Evolutionary conservation across 2,329 filamentous ascomycete genomes (phyloP).

Genomic region (Fusarium proliferatum): DNA sequence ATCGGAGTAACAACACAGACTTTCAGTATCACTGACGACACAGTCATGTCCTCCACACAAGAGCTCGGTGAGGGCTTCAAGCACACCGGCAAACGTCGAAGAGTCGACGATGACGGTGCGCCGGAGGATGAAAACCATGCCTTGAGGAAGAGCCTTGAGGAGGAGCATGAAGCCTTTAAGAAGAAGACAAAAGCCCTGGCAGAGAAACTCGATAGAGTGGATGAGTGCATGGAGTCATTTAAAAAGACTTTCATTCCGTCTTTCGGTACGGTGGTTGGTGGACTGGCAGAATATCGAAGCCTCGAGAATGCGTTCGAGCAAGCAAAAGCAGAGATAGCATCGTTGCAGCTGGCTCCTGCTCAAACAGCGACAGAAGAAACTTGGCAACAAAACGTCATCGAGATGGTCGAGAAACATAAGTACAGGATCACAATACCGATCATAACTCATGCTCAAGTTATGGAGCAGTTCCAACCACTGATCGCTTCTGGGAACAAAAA

Average conservation of each 20-base stretch:
- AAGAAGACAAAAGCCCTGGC: no score
- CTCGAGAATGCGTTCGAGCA: no score
- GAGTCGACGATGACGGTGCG: background rate
- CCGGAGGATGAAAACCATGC: background rate
- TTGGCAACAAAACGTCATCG: background rate
- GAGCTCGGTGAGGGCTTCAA: background rate
- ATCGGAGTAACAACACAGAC: background rate
- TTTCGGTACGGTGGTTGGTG: no score
- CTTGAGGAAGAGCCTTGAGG: no score
- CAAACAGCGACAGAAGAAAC: background rate
- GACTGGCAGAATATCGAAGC: no score
- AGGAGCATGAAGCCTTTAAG: no score
- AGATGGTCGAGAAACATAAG: background rate
- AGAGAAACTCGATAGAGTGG: no score
- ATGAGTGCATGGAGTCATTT: no score
- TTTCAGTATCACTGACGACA: background rate
- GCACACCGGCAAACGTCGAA: background rate
- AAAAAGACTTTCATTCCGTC: no score
- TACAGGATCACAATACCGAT: no score
- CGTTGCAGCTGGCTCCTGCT: no score
- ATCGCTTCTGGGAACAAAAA: fast-evolving
- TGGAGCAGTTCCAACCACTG: fast-evolving
- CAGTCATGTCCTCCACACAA: background rate
- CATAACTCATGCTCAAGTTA: background rate
- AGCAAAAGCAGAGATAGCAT: no score